Evolutionary conservation across 2,329 filamentous ascomycete genomes (phyloP), one percentile per base, ranked within the genome.

Genomic region (Pochonia chlamydosporia): DNA sequence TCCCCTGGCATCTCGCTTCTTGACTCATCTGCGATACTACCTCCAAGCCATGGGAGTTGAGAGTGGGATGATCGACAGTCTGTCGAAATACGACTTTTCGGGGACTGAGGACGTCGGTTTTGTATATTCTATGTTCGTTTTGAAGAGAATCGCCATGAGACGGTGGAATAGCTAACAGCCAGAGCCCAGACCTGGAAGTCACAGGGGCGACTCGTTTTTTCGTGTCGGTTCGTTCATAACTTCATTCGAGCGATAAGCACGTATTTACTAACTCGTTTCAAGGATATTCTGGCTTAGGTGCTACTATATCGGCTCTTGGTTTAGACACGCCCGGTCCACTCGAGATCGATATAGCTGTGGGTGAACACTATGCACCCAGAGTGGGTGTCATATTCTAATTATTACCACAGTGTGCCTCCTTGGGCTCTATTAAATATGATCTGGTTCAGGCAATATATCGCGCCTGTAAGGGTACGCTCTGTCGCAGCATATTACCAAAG

Each of bases 31-130:
- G 23, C 64, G 77, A 20, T 78, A 81, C 58, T 96, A 93, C 58
- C 68, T 95, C 3, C 67, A 71, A 48, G 84, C 83, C 8, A 81
- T 84, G 57, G 79, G 78, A 0, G 63, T 95, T 7, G 76, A 84
- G 3, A 70, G 79, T 14, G 76, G 75, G 18, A 75, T 95, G 37
- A 66, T 88, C 26, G 66, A 74, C 4, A 91, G 88, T 44, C 66
- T 97, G 5, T 67, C 76, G 20, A 82, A 80, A 26, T 97, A 95
- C 63, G 89, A 97, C 64, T 97, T 95, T 60, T 76, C 79, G 3
- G 74, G 78, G 50, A 96, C 92, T 1, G 65, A 67, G 10, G 70
- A 79, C 26, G 76, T 95, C 53, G 86, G 81, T 2, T 96, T 99
- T 63, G 80, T 97, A 6, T 89, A 95, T 63, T 85, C 86, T 7